Base-by-base conservation (phyloP, 106 monocot species). In the Dactylorhiza incarnata region DNA sequence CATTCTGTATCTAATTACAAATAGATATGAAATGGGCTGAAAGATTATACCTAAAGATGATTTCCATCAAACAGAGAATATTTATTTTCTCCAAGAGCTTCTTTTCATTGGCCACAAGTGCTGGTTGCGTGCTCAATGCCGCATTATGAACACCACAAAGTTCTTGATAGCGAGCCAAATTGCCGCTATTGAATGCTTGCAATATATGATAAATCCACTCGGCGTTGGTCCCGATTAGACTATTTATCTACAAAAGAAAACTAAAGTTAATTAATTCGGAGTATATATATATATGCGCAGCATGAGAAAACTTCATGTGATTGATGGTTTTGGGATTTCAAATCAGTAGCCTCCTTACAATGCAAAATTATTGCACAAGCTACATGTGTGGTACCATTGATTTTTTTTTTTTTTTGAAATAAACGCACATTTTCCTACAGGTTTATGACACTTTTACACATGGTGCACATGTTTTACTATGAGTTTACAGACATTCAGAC, bases 1-100 rank as follows among this genome's bases (percentile, higher is more conserved):
- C 49, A 72, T 48, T 49, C 5, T 37, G 29, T 5, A 0, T 3
- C 0, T 45, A 37, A 45, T 73, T n/a, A 46, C 17, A 66, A 63
- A 10, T 3, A 54, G 23, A 11, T 17, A 16, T 53, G 25, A 37
- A 0, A 37, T 22, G 20, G 25, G 43, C 6, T 23, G 52, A 44
- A 14, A 53, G 16, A 66, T 53, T 55, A 51, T 87, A 99, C 99
- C 94, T 99, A 70, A 99, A 94, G 69, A 99, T 99, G 61, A 92
- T 99, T 77, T 94, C 99, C 94, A 99, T 99, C 75, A 99, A 79
- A 73, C 94, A 99, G 8, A 99, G 91, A 44, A 99, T 99, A 54
- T 92, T 99, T 6, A 99, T 94, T 59, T 99, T 94, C 78, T 99
- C 94, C 46, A 94, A 75, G 22, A 99, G 83, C 66, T 99, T 94